Conservation (phyloP, 2,329 filamentous ascomycete species). For the Beauveria sp. region DNA sequence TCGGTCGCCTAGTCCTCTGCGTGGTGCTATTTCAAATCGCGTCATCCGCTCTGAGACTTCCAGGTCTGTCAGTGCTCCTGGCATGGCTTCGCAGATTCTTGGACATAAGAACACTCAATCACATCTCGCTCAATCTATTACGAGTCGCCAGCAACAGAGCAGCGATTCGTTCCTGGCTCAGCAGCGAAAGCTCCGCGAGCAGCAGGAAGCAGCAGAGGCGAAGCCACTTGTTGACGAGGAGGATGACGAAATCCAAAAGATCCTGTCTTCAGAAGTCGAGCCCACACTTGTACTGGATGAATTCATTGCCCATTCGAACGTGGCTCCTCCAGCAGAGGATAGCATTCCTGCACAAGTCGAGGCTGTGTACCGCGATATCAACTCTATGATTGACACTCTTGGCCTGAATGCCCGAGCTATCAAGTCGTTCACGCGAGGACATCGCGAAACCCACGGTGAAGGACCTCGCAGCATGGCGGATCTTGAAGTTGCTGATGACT, state of each 20-base stretch:
- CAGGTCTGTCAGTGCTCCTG: constrained; percentile 54
- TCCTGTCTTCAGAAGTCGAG: constrained; percentile 53
- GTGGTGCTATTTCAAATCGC: constrained; percentile 47
- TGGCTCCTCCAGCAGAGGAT: constrained; percentile 44
- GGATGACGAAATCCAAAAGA: constrained; percentile 57
- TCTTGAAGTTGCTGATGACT: constrained; percentile 60
- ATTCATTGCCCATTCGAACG: constrained; percentile 57
- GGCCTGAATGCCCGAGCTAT: constrained; percentile 74
- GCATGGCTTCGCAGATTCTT: constrained; percentile 49
- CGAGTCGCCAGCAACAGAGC: constrained; percentile 29
- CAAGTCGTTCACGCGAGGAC: constrained; percentile 57
- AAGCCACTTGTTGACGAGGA: constrained; percentile 59
- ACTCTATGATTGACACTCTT: constrained; percentile 89
- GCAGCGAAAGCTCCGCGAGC: constrained; percentile 44
- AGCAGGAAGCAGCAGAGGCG: constrained; percentile 49
- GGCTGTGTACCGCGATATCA: constrained; percentile 69
- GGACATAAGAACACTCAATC: constrained; percentile 31
- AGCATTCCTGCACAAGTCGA: constrained; percentile 57
- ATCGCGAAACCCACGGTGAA: constrained; percentile 48
- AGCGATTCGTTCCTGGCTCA: constrained; percentile 43
- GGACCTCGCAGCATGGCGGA: constrained; percentile 55
- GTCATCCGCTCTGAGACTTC: constrained; percentile 40
- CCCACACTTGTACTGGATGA: constrained; percentile 57
- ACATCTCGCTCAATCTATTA: constrained; percentile 31
- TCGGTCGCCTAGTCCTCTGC: constrained; percentile 65